Base-by-base conservation (phyloP, 805 yeast species). In the Blastobotrys robertii region DNA sequence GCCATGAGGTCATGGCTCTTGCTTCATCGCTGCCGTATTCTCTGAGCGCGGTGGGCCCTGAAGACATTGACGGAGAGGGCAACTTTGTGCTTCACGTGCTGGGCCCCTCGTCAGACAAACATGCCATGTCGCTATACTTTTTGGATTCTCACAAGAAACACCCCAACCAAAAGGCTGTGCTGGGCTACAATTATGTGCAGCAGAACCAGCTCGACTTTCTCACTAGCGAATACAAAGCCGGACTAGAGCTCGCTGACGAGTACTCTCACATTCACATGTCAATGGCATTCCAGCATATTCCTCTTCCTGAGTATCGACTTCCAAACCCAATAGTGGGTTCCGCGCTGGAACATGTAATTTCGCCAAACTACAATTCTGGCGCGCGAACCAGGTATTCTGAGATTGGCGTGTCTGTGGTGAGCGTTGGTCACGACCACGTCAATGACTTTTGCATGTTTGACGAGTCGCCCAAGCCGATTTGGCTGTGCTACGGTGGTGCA, bases 401-500 rank as follows among this genome's bases (percentile, higher is more conserved):
- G n/a, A 48, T 84, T 7, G 94, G 90, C 0, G 87, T 92, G 1
- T 66, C 74, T 28, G 85, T 84, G 0, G 75, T 79, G 0, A 69
- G 81, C 43, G 94, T 84, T 11, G 98, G 98, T 0, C 98, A 92
- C 59, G 98, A 92, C 56, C 98, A 92, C 60, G 84, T 86, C 53
- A 92, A 92, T 61, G 97, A 92, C 57, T 92, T 74, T 59, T 92
- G 98, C 62, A 63, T 84, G 46, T 62, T 70, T 41, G 82, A 83
- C 50, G 50, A 57, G 35, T 36, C 47, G 28, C 49, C 42, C 28
- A 60, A 69, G 9, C 36, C 36, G 44, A 62, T 81, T 29, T 85
- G 95, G 94, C 65, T 92, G 30, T 92, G 98, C 56, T 87, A 86
- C 57, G 98, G 95, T 3, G 98, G 98, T 19, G 94, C 79, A 1